Conservation (phyloP, 345 rosid species). For the Clarkia xantiana region DNA sequence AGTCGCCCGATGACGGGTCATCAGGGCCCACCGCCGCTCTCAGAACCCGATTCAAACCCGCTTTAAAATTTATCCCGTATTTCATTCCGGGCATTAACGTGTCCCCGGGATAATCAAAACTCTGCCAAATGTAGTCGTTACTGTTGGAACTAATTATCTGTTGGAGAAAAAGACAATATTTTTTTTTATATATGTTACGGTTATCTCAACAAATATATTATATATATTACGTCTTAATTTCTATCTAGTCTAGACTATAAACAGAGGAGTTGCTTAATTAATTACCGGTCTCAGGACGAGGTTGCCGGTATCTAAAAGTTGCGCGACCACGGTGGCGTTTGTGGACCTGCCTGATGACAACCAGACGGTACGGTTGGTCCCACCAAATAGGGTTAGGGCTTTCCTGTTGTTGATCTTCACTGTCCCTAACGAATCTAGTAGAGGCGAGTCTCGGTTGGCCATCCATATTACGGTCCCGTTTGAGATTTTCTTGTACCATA, state of each 20-base stretch:
- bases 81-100: slow-evolving; percentile 37
- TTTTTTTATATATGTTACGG: too few species aligned
- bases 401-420: slow-evolving; percentile 3
- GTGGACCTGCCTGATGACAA: slow-evolving; percentile 3
- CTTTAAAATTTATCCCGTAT: slow-evolving; percentile 23
- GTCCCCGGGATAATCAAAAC: slow-evolving; percentile 36
- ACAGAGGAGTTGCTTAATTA: too few species aligned
- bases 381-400: slow-evolving; percentile 5
- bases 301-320: slow-evolving; percentile 19
- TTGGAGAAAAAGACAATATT: too few species aligned
- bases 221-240: too few species aligned
- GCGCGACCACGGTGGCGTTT: slow-evolving; percentile 4
- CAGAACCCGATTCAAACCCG: slow-evolving; percentile 16
- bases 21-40: slow-evolving; percentile 21
- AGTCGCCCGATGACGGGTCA: slow-evolving; percentile 27
- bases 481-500: slow-evolving; percentile 11
- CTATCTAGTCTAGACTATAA: too few species aligned
- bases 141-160: too few species aligned
- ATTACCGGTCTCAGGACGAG: slow-evolving; percentile 23
- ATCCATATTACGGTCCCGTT: slow-evolving; percentile 11
- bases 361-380: slow-evolving; percentile 1
- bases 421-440: slow-evolving; percentile 1
- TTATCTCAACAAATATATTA: too few species aligned
- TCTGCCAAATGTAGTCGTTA: slow-evolving; percentile 30
- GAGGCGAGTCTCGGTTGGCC: slow-evolving; percentile 11